Evolutionary conservation across 2,329 filamentous ascomycete genomes (phyloP), one percentile per base, ranked within the genome.

Genomic region (Xylariaceae sp.): DNA sequence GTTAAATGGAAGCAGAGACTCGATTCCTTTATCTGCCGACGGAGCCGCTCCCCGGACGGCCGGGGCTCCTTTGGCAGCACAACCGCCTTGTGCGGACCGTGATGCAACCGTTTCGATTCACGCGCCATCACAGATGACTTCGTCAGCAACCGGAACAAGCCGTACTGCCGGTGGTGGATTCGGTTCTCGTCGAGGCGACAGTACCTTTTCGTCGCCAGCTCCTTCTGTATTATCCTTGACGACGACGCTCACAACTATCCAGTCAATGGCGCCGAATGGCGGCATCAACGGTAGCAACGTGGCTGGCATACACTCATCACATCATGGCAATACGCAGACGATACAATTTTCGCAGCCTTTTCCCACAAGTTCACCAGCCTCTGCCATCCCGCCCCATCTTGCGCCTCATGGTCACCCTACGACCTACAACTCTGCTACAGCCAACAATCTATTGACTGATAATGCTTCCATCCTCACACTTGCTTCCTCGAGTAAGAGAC

Each of bases 381-480:
- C 84, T 1, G 87, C 88, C 16, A 85, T 92, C 43, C 88, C 88
- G 2, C 75, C 85, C 2, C 86, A 91, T 70, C 75, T 89, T 26
- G 80, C 77, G 1, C 82, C 65, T 5, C 57, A 64, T 13, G 67
- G 74, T 48, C 80, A 85, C 62, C 87, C 87, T 2, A 81, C 84
- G 5, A 92, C 87, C 0, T 92, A 92, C 69, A 81, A 78, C 47
- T 82, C 80, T n/a, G 88, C 88, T 1, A 92, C 87, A 0, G 88
- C 89, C 49, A 91, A 92, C 71, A 89, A 89, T 63, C 78, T 92
- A 5, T 75, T 92, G 32, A 90, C 87, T 1, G 89, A 95, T 69
- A 89, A 95, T 67, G 89, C 89, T 19, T 92, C 88, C 22, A 92
- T 95, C 61, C 73, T 95, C 56, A 95, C 89, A 0, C 77, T 95